Conservation (phyloP, 441 rosid species). For the Isatis lusitanica region DNA sequence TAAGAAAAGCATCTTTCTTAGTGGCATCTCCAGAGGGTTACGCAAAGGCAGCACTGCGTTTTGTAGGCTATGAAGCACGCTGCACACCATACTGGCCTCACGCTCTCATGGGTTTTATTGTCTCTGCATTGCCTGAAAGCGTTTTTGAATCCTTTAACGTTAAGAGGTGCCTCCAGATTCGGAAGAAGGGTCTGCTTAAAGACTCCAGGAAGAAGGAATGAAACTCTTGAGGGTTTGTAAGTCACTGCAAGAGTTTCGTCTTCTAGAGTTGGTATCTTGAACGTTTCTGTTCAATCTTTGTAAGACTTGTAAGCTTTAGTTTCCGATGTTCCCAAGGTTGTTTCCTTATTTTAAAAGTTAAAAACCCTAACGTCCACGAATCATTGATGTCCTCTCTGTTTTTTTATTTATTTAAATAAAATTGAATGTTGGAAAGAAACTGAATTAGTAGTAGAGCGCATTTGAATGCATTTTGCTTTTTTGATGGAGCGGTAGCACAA, state of each 20-base stretch:
- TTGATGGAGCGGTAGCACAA: too few relatives aligned
- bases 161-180: slow-evolving; percentile 54
- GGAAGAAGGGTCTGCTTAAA: slow-evolving; percentile 74
- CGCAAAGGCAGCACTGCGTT: slow-evolving; percentile 70
- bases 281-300: slow-evolving; percentile 21
- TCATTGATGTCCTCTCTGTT: not conserved
- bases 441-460: not conserved
- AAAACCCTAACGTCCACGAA: not conserved
- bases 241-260: not conserved
- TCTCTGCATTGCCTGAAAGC: slow-evolving; percentile 54
- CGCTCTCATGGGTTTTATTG: slow-evolving; percentile 63
- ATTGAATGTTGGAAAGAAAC: not conserved
- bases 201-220: slow-evolving; percentile 68
- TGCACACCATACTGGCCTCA: slow-evolving; percentile 98
- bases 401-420: not conserved
- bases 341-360: not conserved
- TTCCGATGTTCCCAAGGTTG: not conserved
- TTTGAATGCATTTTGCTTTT: not conserved
- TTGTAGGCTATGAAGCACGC: slow-evolving; percentile 76
- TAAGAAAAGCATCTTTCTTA: slow-evolving; percentile 74
- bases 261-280: not conserved
- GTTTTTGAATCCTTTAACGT: slow-evolving; percentile 59
- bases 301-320: slow-evolving; percentile 9
- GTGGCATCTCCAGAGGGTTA: slow-evolving; percentile 83
- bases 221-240: slow-evolving; percentile 9